Evolutionary conservation across 768 basidiomycete species (phyloP).

Genomic region (Mycena leptocephala): DNA sequence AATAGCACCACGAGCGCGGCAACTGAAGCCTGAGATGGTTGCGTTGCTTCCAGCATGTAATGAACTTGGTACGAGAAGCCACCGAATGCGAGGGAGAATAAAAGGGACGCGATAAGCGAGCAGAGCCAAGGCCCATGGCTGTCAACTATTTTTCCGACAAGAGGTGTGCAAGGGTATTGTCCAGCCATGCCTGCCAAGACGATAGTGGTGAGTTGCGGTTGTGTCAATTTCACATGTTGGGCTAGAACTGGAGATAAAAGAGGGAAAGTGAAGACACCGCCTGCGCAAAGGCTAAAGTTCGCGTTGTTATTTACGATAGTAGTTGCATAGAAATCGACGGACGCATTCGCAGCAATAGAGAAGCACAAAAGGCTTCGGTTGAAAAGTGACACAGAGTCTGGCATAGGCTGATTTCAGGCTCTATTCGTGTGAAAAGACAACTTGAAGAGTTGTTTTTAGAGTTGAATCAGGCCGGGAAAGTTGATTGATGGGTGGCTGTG

Average conservation of each 20-base stretch:
- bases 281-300: conserved; percentile 78
- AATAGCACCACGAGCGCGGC: conserved; percentile 71
- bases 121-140: conserved; percentile 76
- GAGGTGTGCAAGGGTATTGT: conserved; percentile 83
- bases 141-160: conserved; percentile 82
- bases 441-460: too few species aligned
- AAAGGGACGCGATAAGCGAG: conserved; percentile 72
- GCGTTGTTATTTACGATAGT: background rate
- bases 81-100: conserved; percentile 76
- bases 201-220: conserved; percentile 86
- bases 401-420: background rate
- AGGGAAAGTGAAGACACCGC: conserved; percentile 88
- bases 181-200: conserved; percentile 86
- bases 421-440: too few species aligned
- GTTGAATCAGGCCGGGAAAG: too few species aligned
- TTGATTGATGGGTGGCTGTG: too few species aligned
- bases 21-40: conserved; percentile 63
- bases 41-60: conserved; percentile 57
- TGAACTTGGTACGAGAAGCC: conserved; percentile 75
- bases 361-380: conserved; percentile 50
- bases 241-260: conserved; percentile 78
- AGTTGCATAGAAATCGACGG: conserved; percentile 43
- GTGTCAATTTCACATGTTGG: conserved; percentile 73
- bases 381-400: background rate
- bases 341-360: conserved; percentile 79